Percentiles rank a stretch among this genome's conserved stretches.
Conservation (phyloP, 345 rosid genomes). For the Eucalyptus sp. region DNA sequence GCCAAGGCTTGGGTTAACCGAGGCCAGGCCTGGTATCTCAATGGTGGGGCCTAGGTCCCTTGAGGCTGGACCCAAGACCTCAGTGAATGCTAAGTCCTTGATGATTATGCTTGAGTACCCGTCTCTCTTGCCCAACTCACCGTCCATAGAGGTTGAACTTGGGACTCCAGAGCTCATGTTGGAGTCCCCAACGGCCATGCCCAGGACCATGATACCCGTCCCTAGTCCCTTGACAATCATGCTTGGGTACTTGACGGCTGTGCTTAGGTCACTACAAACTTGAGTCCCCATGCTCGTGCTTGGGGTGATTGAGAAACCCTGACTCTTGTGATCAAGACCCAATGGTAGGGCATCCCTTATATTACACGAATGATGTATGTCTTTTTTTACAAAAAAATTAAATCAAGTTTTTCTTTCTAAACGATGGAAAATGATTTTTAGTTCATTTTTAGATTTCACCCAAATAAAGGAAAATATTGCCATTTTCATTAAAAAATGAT, state of each 20-base stretch:
- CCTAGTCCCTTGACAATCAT: background rate
- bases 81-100: background rate
- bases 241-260: accelerated
- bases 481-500: background rate
- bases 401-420: background rate
- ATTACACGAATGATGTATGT: background rate
- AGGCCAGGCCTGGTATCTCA: too few relatives aligned
- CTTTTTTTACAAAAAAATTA: background rate
- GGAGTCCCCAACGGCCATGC: background rate
- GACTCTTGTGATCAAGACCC: background rate
- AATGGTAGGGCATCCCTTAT: background rate
- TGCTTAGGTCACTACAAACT: background rate
- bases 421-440: background rate
- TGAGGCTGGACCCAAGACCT: too few relatives aligned
- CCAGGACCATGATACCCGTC: accelerated
- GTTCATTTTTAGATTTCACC: background rate
- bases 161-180: background rate
- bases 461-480: background rate
- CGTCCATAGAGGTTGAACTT: background rate
- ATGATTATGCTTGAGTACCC: background rate
- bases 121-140: background rate
- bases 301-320: background rate
- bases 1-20: too few relatives aligned
- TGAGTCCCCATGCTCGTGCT: background rate
- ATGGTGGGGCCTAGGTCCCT: too few relatives aligned